A percentile compares a stretch with the other conserved stretches of the same genome.
These are phyloP conservation scores for Agrocybe chaxingu DNA, from an alignment of 768 basidiomycete genomes.

Conservation along the genomic window DNA sequence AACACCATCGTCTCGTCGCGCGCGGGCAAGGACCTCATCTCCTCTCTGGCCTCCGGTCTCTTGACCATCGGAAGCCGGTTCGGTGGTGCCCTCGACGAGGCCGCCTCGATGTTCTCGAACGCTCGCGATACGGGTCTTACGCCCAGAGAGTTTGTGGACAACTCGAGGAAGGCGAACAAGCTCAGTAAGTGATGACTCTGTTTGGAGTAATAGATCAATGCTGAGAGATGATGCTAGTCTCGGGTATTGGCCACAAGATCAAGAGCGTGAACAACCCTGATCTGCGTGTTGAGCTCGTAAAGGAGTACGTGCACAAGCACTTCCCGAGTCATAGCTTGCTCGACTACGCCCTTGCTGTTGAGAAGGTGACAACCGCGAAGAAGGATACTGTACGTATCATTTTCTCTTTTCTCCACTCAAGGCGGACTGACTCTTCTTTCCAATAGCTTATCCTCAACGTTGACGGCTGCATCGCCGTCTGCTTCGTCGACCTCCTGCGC, in stretches of 20 bases:
- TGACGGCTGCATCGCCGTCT: conserved; percentile 93
- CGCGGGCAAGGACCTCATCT: conserved; percentile 99
- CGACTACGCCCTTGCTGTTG: conserved; percentile 94
- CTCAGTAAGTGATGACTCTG: conserved; percentile 56
- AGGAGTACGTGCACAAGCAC: conserved; percentile 92
- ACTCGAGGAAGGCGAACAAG: conserved; percentile 89
- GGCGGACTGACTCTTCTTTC: conserved; percentile 3
- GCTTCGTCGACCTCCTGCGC: conserved; percentile 92
- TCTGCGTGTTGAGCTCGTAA: conserved; percentile 88
- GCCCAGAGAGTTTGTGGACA: conserved; percentile 97
- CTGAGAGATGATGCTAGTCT: conserved; percentile 46
- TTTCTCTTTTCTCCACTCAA: background rate
- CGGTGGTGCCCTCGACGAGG: conserved; percentile 98
- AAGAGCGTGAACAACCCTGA: conserved; percentile 98
- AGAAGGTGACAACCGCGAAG: conserved; percentile 97
- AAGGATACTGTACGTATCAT: conserved; percentile 76
- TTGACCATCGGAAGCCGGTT: conserved; percentile 98
- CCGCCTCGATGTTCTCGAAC: conserved; percentile 91
- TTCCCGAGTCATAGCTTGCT: conserved; percentile 94
- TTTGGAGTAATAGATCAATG: conserved; percentile 6
- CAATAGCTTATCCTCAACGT: conserved; percentile 88
- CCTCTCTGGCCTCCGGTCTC: conserved; percentile 92
- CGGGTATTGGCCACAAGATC: conserved; percentile 99
- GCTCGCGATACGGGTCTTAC: conserved; percentile 90
- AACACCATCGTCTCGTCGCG: conserved; percentile 99